Conservation (phyloP, 225 moss, liverwort and hornwort genomes). For the Asterella californica region DNA sequence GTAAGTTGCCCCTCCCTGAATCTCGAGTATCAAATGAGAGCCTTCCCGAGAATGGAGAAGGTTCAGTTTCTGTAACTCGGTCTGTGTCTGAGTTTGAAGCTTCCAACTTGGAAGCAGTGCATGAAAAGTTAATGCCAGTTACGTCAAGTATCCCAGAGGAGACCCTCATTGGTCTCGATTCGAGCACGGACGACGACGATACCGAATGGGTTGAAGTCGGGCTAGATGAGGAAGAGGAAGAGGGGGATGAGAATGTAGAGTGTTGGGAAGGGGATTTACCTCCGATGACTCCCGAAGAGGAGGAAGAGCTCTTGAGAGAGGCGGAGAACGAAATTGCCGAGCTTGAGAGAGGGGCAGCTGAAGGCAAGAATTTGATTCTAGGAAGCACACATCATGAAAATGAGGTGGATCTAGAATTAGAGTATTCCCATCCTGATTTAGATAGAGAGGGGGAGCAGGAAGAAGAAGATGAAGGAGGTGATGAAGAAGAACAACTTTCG, state of each 20-base stretch:
- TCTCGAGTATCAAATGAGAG: background rate
- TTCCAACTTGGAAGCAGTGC: background rate
- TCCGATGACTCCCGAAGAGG: constrained; percentile 42
- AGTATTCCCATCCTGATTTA: background rate
- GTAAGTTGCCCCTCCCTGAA: background rate
- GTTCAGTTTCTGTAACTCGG: background rate
- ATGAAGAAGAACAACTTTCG: background rate
- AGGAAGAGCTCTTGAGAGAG: constrained; percentile 38
- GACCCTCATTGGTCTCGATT: background rate
- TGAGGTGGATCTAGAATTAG: background rate
- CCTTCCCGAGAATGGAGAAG: background rate
- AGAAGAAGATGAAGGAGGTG: too few relatives aligned
- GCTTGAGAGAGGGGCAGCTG: constrained; percentile 25
- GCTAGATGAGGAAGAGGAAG: constrained; percentile 29
- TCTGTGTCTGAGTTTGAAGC: background rate
- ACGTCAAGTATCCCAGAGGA: background rate
- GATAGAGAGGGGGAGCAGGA: background rate
- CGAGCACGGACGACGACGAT: constrained; percentile 5
- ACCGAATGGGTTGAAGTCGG: constrained; percentile 42
- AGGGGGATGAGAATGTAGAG: constrained; percentile 35
- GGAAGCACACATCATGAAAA: background rate
- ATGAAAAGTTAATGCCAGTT: background rate
- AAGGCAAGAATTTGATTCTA: background rate
- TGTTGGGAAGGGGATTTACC: constrained; percentile 47
- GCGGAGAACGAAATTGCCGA: constrained; percentile 41